Base-by-base conservation (phyloP, 257 asterid species). In the Voacanga thouarsii region DNA sequence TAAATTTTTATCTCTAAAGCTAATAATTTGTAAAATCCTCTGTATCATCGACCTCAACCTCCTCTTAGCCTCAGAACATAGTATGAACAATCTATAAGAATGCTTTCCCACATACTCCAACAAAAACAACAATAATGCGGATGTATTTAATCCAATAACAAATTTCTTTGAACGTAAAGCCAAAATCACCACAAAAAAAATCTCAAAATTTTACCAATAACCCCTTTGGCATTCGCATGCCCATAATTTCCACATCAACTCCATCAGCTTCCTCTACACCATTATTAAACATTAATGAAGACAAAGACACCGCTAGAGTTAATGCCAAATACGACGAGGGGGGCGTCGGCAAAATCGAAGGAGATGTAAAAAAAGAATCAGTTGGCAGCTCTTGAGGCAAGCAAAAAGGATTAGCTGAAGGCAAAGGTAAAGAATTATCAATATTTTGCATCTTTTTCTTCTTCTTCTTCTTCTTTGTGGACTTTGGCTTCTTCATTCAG, bases 61-160 rank as follows among this genome's bases (percentile, higher is more conserved):
- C 71, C 55, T 51, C 51, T 80, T 76, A 2, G 73, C 70, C 50
- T 57, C 82, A 3, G 74, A 69, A 85, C 77, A 82, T 0, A 89
- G 86, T 70, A 21, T 72, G 72, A 65, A 63, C 77, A 74, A 67
- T 28, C 59, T 50, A 67, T 59, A 19, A 9, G 72, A 41, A 47
- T 63, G 78, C 73, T 84, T 83, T 61, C 87, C 89, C 7, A 74
- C 80, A 80, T 53, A 88, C 63, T 94, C 98, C 30, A 90, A 57
- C 82, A 91, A 81, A 45, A 85, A 78, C 64, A 94, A 71, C 81
- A 89, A 56, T 66, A 87, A 85, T 0, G 97, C 90, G 39, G 97
- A 91, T 81, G 92, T 26, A 4, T 97, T 92, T 63, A 94, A 79
- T 76, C 95, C 97, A 12, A 90, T 72, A 0, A 90, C 83, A 41